Conservation (phyloP, 176 grass and related monocot species). For the Hordeum marinum region DNA sequence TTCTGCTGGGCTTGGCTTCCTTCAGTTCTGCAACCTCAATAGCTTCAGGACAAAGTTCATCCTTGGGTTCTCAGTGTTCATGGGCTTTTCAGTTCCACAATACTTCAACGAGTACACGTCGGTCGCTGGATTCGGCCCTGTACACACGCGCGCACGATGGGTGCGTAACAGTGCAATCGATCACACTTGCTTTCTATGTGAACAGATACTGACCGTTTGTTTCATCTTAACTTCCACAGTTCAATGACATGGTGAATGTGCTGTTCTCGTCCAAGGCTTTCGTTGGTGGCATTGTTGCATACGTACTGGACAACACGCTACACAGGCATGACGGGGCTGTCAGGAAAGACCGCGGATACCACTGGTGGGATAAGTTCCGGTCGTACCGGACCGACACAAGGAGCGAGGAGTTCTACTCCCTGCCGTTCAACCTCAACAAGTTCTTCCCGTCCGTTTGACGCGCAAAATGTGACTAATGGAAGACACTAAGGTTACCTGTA, state of each 20-base stretch:
- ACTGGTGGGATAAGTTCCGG: conserved; percentile 95
- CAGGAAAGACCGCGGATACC: conserved; percentile 80
- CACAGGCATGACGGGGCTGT: conserved; percentile 44
- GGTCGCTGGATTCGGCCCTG: conserved; percentile 86
- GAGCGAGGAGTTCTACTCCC: conserved; percentile 89
- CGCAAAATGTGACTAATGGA: conserved; percentile 10
- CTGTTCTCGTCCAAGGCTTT: conserved; percentile 95
- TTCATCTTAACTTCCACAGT: conserved; percentile 40
- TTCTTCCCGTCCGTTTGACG: conserved; percentile 94
- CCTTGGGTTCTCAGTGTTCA: conserved; percentile 87
- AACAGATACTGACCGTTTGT: background rate
- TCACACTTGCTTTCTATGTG: background rate
- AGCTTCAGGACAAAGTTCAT: conserved; percentile 98
- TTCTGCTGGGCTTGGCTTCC: conserved; percentile 81
- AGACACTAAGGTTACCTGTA: conserved; percentile 10
- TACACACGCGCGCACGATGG: conserved; percentile 86
- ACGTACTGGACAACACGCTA: conserved; percentile 84
- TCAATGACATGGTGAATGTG: conserved; percentile 95
- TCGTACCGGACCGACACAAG: conserved; percentile 76
- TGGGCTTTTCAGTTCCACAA: conserved; percentile 96
- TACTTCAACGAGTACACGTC: conserved; percentile 99
- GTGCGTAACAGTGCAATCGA: conserved; percentile 27
- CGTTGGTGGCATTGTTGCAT: conserved; percentile 81
- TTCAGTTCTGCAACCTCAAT: conserved; percentile 99
- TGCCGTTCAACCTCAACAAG: conserved; percentile 94